Evolutionary conservation across 345 rosid genomes (phyloP), one percentile per base, ranked within the genome.

Genomic region (Limnanthes douglasii): DNA sequence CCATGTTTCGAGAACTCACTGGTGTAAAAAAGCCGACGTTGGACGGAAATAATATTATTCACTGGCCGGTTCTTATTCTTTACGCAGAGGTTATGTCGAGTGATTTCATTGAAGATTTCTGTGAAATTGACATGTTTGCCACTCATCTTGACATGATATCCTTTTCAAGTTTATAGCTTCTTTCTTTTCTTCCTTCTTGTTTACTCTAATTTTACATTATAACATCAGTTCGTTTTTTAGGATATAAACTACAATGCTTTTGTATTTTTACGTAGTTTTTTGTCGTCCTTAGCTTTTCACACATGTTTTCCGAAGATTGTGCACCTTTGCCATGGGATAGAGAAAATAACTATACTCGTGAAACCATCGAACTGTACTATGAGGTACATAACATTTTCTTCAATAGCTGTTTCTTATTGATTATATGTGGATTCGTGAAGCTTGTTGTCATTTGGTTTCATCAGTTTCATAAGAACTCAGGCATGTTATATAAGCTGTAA

Each of bases 81-180:
- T 88, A 83, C 40, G 81, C 86, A 15, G 97, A 88, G 57, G 81
- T 70, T 48, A 79, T 88, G 86, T 69, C 90, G 37, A 79, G 90
- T 44, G 95, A 88, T 62, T 79, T 88, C 38, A 66, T 88, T 4
- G 90, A 88, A 64, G 86, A 72, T 56, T 88, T 83, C 61, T 72
- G 77, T 20, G 95, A 88, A 53, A 79, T 68, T 0, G 95, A 88
- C 63, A 60, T 70, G 77, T 66, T 88, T 61, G 58, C 84, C 8
- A 53, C 65, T 12, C 93, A 88, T 68, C 86, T 88, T 43, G 93
- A 83, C 49, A 54, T 72, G 65, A 83, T 88, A 83, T 88, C 95
- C 95, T 51, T 72, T 50, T 41, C 6, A 15, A 12, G 11, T n/a
- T n/a, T n/a, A n/a, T n/a, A 18, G 3, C n/a, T 16, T 34, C 9